phyloP scores from a whole-genome alignment of 768 basidiomycete species.

The Naganishia vaughanmartiniae region DNA sequence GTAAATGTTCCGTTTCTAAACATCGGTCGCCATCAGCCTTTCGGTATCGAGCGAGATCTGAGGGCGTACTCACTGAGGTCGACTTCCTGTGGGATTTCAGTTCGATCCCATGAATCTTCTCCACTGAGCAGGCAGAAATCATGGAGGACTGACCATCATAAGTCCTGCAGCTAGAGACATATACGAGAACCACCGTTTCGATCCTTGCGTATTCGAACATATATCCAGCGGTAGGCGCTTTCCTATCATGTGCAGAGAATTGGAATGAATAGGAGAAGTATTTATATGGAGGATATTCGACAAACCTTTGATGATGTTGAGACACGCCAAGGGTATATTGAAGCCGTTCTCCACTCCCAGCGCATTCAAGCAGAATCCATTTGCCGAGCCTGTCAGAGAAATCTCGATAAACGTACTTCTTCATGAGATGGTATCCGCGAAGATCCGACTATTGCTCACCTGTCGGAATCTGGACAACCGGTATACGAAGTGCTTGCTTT shows the following conservation, averaged over 20 bases:
- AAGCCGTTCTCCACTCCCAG: constrained; percentile 48
- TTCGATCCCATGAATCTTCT: too few species aligned
- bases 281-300: neutral
- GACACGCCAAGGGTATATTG: constrained; percentile 45
- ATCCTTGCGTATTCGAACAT: constrained; percentile 41
- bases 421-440: neutral
- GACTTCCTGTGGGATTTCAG: constrained; percentile 11
- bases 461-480: constrained; percentile 51
- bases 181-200: constrained; percentile 40
- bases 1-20: constrained; percentile 49
- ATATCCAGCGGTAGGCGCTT: constrained; percentile 45
- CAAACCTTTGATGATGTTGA: constrained; percentile 52
- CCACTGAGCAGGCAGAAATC: neutral
- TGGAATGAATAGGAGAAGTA: neutral
- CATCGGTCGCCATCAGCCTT: neutral
- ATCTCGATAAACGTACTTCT: neutral
- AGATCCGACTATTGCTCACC: constrained; percentile 32
- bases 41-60: neutral
- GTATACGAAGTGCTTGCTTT: constrained; percentile 44
- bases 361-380: constrained; percentile 46
- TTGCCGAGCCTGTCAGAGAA: constrained; percentile 46
- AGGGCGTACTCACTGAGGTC: constrained; percentile 31
- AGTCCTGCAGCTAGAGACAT: constrained; percentile 45
- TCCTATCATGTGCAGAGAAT: constrained; percentile 14
- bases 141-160: constrained; percentile 33